phyloP scores from a whole-genome alignment of 2,329 filamentous ascomycete genomes.

The Neopestalotiopsis rosae region DNA sequence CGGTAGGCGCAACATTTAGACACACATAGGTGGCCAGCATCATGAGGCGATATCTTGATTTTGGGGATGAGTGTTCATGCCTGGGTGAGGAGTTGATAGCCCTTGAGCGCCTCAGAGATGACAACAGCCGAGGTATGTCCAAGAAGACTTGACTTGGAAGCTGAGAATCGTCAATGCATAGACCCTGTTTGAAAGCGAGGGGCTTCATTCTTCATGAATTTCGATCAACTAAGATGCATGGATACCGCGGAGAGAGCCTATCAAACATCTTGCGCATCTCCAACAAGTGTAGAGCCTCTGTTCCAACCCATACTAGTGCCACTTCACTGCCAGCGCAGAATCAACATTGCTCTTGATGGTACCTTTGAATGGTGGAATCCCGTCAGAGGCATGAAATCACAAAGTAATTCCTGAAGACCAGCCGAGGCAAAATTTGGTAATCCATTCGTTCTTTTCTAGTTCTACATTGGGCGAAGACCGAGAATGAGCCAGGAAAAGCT shows the following conservation, averaged over 20 bases:
- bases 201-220: neutral
- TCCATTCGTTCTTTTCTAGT: neutral
- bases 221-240: no score
- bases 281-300: neutral
- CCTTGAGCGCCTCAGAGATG: neutral
- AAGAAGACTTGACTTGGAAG: neutral
- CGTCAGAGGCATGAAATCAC: neutral
- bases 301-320: neutral
- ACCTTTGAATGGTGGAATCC: neutral
- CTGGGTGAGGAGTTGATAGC: neutral
- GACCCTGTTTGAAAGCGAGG: neutral
- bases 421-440: neutral
- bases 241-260: no score
- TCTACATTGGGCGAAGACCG: neutral
- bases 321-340: neutral
- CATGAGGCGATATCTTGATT: neutral
- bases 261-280: no score
- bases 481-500: neutral
- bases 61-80: neutral
- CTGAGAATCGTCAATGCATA: neutral
- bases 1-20: neutral
- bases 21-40: neutral
- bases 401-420: neutral
- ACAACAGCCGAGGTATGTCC: neutral
- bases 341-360: neutral